Conservation (phyloP, 441 rosid species). For the Theobroma grandiflorum region DNA sequence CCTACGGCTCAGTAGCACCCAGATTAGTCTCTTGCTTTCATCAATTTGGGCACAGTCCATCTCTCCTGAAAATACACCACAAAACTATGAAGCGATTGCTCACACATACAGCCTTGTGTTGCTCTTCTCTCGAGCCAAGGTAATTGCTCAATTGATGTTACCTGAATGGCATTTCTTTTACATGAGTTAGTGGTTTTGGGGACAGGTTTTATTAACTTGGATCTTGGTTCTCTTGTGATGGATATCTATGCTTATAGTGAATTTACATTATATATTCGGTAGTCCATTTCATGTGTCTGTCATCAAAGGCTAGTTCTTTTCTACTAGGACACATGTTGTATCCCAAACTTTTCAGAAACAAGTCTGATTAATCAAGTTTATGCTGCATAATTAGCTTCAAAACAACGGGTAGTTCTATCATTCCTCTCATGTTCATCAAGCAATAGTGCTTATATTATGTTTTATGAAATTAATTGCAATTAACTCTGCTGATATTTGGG, state of each 20-base stretch:
- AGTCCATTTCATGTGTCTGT: neutral
- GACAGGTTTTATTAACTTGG: neutral
- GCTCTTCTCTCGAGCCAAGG: conserved; percentile 80
- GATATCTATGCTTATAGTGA: neutral
- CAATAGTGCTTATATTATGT: neutral
- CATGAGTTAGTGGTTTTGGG: neutral
- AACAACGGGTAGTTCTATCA: neutral
- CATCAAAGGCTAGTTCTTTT: neutral
- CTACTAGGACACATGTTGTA: neutral
- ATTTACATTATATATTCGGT: neutral
- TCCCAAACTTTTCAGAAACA: neutral
- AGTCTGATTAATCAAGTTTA: conserved; percentile 16
- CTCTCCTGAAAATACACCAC: conserved; percentile 70
- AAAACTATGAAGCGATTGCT: conserved; percentile 83
- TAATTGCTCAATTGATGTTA: conserved; percentile 34
- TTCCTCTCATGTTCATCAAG: neutral
- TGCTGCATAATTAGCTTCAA: neutral
- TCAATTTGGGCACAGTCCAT: conserved; percentile 83
- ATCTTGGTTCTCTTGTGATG: conserved; percentile 13
- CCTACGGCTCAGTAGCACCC: conserved; percentile 76
- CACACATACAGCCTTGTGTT: conserved; percentile 75
- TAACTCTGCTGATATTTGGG: neutral
- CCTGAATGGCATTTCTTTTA: neutral
- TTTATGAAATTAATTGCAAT: neutral
- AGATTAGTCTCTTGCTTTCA: conserved; percentile 79